Evolutionary conservation across 257 asterid species (phyloP), one percentile per base, ranked within the genome.

Genomic region (Solanum phureja): DNA sequence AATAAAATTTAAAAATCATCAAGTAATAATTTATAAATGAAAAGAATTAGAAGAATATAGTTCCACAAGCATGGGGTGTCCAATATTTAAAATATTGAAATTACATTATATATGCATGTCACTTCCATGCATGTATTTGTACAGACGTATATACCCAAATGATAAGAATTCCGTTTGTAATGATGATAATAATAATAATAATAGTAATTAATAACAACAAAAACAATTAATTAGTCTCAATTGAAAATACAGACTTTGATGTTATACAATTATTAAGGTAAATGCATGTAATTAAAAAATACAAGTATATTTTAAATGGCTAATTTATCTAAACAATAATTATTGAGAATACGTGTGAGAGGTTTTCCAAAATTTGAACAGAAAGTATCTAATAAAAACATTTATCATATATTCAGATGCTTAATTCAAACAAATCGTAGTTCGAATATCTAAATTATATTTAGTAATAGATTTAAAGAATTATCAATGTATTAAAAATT

Each of bases 291-390:
- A 52, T 52, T 16, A 16, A 52, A 52, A 52, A 11, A 52, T 5
- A 16, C 0, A 2, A 3, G 0, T 6, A 16, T 52, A 16, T 49
- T 52, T 16, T 16, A 16, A 49, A 0, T 5, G 1, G 29, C 0
- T 52, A 16, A 52, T 52, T 49, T 52, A 5, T 52, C 6, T 16
- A 16, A 16, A 2, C 21, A 16, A 16, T 49, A 2, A 6, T 16
- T 52, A 16, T 52, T 16, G 0, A 52, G 23, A 16, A 16, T 5
- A 16, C 1, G 23, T 16, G 23, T 52, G 8, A 52, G 21, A 6
- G 3, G 0, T 52, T 52, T 52, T 52, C 0, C 0, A 52, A 52
- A 52, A 52, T 16, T 0, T 16, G 23, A 16, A 52, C 3, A 2
- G 1, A 5, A 52, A 52, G 0, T 52, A 16, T 52, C 23, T 52